Evolutionary conservation across 495 filamentous ascomycete species (phyloP).

Genomic region (Penicillium roqueforti): DNA sequence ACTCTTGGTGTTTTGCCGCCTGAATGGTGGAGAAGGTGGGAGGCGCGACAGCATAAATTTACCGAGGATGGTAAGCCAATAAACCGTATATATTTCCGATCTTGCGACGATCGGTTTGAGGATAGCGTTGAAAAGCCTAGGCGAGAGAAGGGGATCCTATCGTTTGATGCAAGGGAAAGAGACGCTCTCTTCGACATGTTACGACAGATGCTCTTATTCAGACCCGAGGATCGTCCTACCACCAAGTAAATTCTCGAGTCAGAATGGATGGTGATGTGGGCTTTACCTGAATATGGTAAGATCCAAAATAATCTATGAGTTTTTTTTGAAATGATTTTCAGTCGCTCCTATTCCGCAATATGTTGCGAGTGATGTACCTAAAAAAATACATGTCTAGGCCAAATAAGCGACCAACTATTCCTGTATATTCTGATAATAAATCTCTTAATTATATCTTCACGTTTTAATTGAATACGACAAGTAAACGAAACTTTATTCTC

Average conservation of each 20-base stretch:
- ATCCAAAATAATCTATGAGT: constrained; percentile 13
- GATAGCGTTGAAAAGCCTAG: constrained; percentile 26
- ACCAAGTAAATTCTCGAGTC: constrained; percentile 30
- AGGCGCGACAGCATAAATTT: constrained; percentile 16
- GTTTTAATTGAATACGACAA: too few relatives aligned
- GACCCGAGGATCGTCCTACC: constrained; percentile 33
- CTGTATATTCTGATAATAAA: too few relatives aligned
- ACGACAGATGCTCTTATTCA: constrained; percentile 38
- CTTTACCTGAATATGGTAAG: constrained; percentile 33
- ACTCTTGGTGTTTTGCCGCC: constrained; percentile 30
- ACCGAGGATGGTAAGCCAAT: constrained; percentile 22
- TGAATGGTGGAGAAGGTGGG: constrained; percentile 23
- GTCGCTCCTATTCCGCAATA: too few relatives aligned
- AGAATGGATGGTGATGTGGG: constrained; percentile 43
- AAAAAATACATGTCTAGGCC: too few relatives aligned
- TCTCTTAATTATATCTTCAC: too few relatives aligned
- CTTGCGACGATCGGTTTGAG: constrained; percentile 27
- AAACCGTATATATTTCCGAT: constrained; percentile 20
- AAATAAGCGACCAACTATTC: too few relatives aligned
- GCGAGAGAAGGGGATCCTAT: constrained; percentile 10
- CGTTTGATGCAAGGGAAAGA: constrained; percentile 24
- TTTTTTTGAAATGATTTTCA: not conserved
- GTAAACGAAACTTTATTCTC: too few relatives aligned
- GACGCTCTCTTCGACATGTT: constrained; percentile 36
- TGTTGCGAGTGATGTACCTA: too few relatives aligned